Conservation (phyloP, 1,284 basidiomycete genomes). For the Pseudozyma tsukubaensis region DNA sequence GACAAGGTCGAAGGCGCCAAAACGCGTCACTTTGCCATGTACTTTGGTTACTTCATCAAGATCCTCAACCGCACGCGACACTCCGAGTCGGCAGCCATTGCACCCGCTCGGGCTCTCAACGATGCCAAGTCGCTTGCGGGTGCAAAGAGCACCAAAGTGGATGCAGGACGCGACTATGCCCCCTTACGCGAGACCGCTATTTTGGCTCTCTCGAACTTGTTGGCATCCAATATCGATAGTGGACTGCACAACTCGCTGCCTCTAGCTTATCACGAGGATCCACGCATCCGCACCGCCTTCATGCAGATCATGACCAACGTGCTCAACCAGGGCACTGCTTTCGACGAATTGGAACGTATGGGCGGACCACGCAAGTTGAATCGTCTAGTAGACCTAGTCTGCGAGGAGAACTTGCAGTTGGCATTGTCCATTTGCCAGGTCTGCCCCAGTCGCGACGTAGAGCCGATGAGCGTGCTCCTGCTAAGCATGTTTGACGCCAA, state of each 20-base stretch:
- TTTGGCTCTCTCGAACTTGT: conserved; percentile 79
- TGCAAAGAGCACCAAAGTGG: conserved; percentile 17
- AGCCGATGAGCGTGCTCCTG: conserved; percentile 54
- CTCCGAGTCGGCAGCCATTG: conserved; percentile 37
- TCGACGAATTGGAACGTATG: conserved; percentile 62
- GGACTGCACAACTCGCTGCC: conserved; percentile 88
- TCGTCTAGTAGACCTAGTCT: conserved; percentile 57
- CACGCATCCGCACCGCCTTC: conserved; percentile 81
- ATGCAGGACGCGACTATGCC: conserved; percentile 30
- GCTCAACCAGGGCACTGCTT: conserved; percentile 76
- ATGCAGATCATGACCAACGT: conserved; percentile 88
- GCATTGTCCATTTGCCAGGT: conserved; percentile 60
- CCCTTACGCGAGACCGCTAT: conserved; percentile 61
- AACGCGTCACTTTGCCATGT: conserved; percentile 61
- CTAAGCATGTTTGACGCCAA: conserved; percentile 63
- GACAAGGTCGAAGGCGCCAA: conserved; percentile 66
- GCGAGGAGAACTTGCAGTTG: conserved; percentile 56
- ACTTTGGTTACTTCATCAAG: conserved; percentile 66
- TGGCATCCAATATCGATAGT: conserved; percentile 86
- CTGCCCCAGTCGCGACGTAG: conserved; percentile 54
- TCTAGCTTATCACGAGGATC: conserved; percentile 81
- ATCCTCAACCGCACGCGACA: conserved; percentile 59
- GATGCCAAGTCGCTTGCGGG: conserved; percentile 21
- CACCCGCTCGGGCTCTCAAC: conserved; percentile 19
- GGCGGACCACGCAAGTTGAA: conserved; percentile 50